Base-by-base conservation (phyloP, 2,329 filamentous ascomycete genomes). In the Westerdykella sp. region DNA sequence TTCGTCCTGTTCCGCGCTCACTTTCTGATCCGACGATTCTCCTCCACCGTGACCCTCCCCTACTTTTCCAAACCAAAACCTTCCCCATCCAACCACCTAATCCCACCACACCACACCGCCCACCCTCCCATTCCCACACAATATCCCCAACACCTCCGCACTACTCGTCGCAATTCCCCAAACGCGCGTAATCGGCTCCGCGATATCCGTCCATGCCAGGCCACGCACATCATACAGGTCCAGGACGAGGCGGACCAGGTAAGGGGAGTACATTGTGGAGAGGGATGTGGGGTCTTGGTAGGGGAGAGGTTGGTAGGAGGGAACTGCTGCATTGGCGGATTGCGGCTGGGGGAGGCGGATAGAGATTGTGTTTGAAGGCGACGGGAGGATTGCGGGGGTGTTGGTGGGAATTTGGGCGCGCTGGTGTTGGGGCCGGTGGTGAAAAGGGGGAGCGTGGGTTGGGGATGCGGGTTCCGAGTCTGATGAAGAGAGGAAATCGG, bases 181-280 rank as follows among this genome's bases (percentile, higher is more conserved):
- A 5, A 62, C 45, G 18, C 63, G 49, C 51, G 57, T 53, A 35
- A 68, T 52, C 9, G 59, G 56, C 40, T 61, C 62, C 5, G 61
- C 59, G 37, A 68, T 65, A n/a, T 52, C 56, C 53, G 55, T 66
- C 65, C 65, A 68, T 41, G 60, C 58, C n/a, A 66, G 48, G 0
- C 60, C 51, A 4, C 59, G 48, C 6, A 60, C 55, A 42, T 68
- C 65, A 42, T 58, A 59, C 44, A 67, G 45, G 39, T 66, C 60
- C 9, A 68, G 56, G 12, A 68, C 64, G 6, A 62, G 54, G 11
- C 59, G 50, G 5, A 67, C 64, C 12, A 68, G 57, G 61, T 58
- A 66, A 12, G 63, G 63, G 32, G 61, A 59, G 39, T 59, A 56
- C 56, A 62, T 63, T 4, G 25, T 28, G 4, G 25, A 28, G 1